Percentiles rank a stretch among this genome's conserved stretches.
Evolutionary conservation across 495 filamentous ascomycete species (phyloP).

Genomic region (Penicillium parvum): DNA sequence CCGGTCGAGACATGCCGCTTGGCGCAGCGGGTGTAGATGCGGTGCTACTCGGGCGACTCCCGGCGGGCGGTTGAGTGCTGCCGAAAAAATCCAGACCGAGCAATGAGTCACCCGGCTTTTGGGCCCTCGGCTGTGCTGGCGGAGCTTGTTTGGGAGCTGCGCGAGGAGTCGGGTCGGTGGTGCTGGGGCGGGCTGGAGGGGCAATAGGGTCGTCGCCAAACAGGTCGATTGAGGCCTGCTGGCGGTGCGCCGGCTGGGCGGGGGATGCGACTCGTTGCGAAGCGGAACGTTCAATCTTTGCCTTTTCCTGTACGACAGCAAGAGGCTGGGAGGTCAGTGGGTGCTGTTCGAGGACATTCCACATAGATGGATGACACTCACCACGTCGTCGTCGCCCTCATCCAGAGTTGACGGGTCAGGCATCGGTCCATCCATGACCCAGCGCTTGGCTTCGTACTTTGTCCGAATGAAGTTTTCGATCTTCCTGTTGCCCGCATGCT

Average conservation of each 20-base stretch:
- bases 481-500: conserved; percentile 53
- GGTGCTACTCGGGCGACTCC: conserved; percentile 66
- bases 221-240: conserved; percentile 52
- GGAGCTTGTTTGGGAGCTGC: conserved; percentile 55
- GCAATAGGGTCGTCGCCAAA: conserved; percentile 58
- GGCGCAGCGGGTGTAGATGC: conserved; percentile 54
- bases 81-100: conserved; percentile 93
- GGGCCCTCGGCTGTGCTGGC: conserved; percentile 50
- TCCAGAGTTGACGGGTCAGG: conserved; percentile 87
- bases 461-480: conserved; percentile 99
- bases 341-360: neutral
- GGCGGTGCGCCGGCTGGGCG: conserved; percentile 42
- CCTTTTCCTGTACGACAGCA: conserved; percentile 69
- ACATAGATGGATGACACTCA: conserved; percentile 24
- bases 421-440: conserved; percentile 95
- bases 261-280: conserved; percentile 46
- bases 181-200: conserved; percentile 60
- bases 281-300: conserved; percentile 58
- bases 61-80: conserved; percentile 56
- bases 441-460: conserved; percentile 96
- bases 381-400: conserved; percentile 77
- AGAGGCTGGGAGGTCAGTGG: conserved; percentile 52
- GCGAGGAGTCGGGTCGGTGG: conserved; percentile 55
- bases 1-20: conserved; percentile 71
- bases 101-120: conserved; percentile 77